Conservation (phyloP, 2,329 filamentous ascomycete species). For the Hymenoscyphus scutula region DNA sequence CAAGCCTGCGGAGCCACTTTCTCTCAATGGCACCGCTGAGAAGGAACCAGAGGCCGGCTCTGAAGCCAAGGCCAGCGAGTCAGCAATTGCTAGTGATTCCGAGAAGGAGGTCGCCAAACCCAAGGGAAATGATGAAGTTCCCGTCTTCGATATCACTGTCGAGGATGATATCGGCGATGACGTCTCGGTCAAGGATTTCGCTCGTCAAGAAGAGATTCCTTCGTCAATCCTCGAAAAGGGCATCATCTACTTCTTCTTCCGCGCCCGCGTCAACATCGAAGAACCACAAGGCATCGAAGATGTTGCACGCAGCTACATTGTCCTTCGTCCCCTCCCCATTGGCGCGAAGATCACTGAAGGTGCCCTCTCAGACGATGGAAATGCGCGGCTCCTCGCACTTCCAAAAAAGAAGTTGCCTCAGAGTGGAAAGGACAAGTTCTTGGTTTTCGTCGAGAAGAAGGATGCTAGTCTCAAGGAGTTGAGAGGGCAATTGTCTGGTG, state of each 20-base stretch:
- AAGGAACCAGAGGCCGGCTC: neutral
- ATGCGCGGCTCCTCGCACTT: constrained; percentile 71
- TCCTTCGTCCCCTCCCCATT: constrained; percentile 69
- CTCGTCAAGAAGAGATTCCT: constrained; percentile 39
- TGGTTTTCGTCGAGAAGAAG: constrained; percentile 80
- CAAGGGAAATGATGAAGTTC: neutral
- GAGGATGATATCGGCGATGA: constrained; percentile 31
- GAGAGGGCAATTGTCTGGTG: constrained; percentile 65
- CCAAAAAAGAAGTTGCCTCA: constrained; percentile 82
- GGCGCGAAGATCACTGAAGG: constrained; percentile 64
- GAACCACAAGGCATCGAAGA: constrained; percentile 68
- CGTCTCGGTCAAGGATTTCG: constrained; percentile 34
- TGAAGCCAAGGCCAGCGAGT: no score
- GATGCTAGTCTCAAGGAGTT: constrained; percentile 64
- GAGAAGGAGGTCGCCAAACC: neutral
- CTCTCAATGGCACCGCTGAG: neutral
- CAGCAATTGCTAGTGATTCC: no score
- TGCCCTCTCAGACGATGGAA: constrained; percentile 49
- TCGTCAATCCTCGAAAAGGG: constrained; percentile 77
- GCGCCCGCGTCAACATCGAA: constrained; percentile 71
- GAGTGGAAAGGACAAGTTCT: constrained; percentile 66
- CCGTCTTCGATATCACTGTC: constrained; percentile 22
- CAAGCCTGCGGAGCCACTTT: neutral
- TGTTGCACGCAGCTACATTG: constrained; percentile 74
- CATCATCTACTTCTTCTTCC: constrained; percentile 87